These are phyloP conservation scores for Trichophaea hybrida DNA, from an alignment of 2,329 filamentous ascomycete genomes.

Conservation along the genomic window DNA sequence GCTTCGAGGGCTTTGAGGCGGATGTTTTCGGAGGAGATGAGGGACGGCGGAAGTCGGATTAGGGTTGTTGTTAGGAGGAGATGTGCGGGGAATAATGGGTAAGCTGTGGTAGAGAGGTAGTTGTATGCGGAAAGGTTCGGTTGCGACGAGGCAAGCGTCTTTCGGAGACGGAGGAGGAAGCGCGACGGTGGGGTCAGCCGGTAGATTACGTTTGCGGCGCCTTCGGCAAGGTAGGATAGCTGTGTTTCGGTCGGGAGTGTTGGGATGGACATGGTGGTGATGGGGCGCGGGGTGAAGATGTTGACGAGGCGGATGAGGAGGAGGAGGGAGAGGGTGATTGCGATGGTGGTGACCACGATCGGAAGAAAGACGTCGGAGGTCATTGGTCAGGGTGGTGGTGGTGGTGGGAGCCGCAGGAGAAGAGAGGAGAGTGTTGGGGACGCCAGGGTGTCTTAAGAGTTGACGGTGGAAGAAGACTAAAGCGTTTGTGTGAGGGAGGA, in stretches of 20 bases:
- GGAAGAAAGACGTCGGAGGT: no score
- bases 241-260: not conserved
- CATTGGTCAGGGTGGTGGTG: no score
- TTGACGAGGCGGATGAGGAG: no score
- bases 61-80: slow-evolving; percentile 45
- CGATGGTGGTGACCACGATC: no score
- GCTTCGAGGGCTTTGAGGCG: slow-evolving; percentile 39
- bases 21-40: slow-evolving; percentile 40
- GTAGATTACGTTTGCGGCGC: slow-evolving; percentile 65
- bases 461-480: no score
- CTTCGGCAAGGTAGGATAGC: slow-evolving; percentile 41
- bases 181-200: slow-evolving; percentile 37
- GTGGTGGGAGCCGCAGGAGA: no score
- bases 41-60: slow-evolving; percentile 35
- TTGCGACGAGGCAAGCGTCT: slow-evolving; percentile 39
- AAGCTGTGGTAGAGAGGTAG: slow-evolving; percentile 41
- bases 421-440: no score
- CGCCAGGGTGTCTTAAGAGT: no score
- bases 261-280: not conserved
- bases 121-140: slow-evolving; percentile 32
- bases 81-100: slow-evolving; percentile 41
- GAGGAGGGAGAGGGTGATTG: no score
- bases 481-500: no score
- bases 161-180: slow-evolving; percentile 47
- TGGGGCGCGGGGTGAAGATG: not conserved